These are phyloP conservation scores for Phytophthora idaei DNA, from an alignment of 352 stramenopile species.

Conservation along the genomic window DNA sequence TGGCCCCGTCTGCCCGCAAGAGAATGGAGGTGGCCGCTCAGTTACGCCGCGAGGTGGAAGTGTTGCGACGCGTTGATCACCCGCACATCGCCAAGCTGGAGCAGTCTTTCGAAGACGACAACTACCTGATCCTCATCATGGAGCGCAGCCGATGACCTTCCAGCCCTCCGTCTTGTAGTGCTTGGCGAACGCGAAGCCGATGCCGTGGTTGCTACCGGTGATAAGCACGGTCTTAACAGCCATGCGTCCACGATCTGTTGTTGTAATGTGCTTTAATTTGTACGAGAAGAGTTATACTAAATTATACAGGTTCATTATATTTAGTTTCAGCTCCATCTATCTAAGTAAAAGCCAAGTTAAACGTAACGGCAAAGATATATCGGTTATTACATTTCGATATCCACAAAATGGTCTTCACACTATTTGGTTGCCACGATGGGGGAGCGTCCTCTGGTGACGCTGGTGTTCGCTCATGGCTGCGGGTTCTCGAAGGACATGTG, in stretches of 20 bases:
- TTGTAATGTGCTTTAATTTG: no score
- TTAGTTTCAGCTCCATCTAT: no score
- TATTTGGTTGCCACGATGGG: not conserved
- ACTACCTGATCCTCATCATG: slow-evolving; percentile 73
- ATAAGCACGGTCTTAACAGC: slow-evolving; percentile 43
- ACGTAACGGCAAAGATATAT: no score
- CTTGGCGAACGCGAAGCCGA: slow-evolving; percentile 37
- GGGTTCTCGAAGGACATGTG: slow-evolving; percentile 52
- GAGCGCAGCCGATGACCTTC: slow-evolving; percentile 38
- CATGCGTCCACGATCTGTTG: slow-evolving; percentile 8
- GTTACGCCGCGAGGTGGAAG: slow-evolving; percentile 67
- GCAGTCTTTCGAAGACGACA: slow-evolving; percentile 70
- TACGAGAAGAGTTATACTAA: no score
- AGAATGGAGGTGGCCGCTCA: slow-evolving; percentile 62
- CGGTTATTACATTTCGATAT: no score
- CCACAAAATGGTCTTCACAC: no score
- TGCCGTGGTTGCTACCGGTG: slow-evolving; percentile 37
- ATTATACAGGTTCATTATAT: no score
- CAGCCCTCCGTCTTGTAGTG: slow-evolving; percentile 37
- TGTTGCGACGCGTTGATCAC: slow-evolving; percentile 67
- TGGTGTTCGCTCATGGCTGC: slow-evolving; percentile 46
- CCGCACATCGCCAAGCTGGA: slow-evolving; percentile 74
- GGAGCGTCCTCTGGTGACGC: slow-evolving; percentile 22
- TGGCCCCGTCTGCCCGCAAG: slow-evolving; percentile 53
- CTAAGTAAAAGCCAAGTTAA: no score